phyloP scores from a whole-genome alignment of 208 protist genomes.

The Crithidia expoeki region DNA sequence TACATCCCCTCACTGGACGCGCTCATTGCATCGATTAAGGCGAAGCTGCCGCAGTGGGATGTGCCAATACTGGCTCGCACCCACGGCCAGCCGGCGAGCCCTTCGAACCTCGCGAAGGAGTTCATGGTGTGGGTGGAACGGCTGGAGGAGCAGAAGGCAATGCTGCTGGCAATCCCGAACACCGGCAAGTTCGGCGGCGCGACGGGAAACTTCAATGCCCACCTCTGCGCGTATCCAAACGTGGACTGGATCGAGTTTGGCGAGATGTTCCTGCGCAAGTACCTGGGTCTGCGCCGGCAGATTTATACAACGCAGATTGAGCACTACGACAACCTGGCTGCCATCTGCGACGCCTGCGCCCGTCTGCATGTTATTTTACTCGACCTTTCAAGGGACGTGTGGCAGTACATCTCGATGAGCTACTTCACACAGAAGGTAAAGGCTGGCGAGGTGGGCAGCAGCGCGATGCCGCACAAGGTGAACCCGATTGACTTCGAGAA shows the following conservation, averaged over 20 bases:
- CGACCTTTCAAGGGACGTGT: slow-evolving; percentile 93
- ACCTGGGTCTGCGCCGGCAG: slow-evolving; percentile 81
- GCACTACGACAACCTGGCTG: slow-evolving; percentile 95
- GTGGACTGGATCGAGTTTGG: slow-evolving; percentile 89
- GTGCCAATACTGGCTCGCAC: slow-evolving; percentile 94
- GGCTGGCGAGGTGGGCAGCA: slow-evolving; percentile 94
- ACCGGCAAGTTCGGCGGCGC: slow-evolving; percentile 95
- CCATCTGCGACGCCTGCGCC: slow-evolving; percentile 88
- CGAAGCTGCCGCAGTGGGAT: slow-evolving; percentile 74
- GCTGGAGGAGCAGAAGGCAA: slow-evolving; percentile 72
- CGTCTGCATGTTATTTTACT: slow-evolving; percentile 94
- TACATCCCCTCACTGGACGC: slow-evolving; percentile 80
- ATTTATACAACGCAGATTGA: slow-evolving; percentile 95
- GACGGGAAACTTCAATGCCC: slow-evolving; percentile 95
- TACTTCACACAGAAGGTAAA: slow-evolving; percentile 95
- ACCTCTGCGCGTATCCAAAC: slow-evolving; percentile 86
- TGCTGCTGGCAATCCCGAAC: slow-evolving; percentile 58
- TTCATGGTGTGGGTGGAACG: slow-evolving; percentile 93
- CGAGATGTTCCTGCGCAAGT: slow-evolving; percentile 79
- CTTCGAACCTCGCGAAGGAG: slow-evolving; percentile 94
- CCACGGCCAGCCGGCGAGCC: slow-evolving; percentile 94
- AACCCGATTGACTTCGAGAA: slow-evolving; percentile 99
- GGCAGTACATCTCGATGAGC: slow-evolving; percentile 95
- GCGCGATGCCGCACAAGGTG: slow-evolving; percentile 97
- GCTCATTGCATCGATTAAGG: slow-evolving; percentile 53